Percentiles rank a stretch among this genome's conserved stretches.
phyloP scores from a whole-genome alignment of 768 basidiomycete genomes.

The Hydnum rufescens region DNA sequence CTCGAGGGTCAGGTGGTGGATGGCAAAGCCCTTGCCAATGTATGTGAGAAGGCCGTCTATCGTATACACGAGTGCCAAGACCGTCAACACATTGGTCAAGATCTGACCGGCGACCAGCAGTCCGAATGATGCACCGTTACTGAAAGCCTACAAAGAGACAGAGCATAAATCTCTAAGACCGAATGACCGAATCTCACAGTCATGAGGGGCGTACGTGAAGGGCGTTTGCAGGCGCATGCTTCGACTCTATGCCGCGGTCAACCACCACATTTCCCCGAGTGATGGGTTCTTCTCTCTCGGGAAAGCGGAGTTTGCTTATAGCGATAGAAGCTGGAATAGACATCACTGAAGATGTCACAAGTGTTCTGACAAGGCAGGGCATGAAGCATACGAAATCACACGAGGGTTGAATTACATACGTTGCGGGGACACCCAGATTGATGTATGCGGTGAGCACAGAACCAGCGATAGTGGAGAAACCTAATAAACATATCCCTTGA shows the following conservation, averaged over 20 bases:
- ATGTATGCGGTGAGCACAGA: constrained; percentile 79
- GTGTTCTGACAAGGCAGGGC: constrained; percentile 23
- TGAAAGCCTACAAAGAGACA: too few species aligned
- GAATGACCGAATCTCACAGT: too few species aligned
- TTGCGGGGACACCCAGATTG: constrained; percentile 23
- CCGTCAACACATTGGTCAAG: constrained; percentile 66
- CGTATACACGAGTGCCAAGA: constrained; percentile 60
- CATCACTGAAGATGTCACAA: constrained; percentile 83
- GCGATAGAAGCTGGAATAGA: constrained; percentile 88
- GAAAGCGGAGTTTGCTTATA: constrained; percentile 72
- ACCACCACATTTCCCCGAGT: constrained; percentile 66
- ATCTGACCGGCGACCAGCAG: constrained; percentile 75
- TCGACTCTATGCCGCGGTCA: constrained; percentile 45
- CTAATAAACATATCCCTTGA: constrained; percentile 16
- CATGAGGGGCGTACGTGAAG: too few species aligned
- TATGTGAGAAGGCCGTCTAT: constrained; percentile 77
- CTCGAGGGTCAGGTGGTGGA: constrained; percentile 63
- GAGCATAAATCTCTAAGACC: too few species aligned
- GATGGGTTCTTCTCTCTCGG: constrained; percentile 69
- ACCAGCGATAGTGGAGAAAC: constrained; percentile 84
- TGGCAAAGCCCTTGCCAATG: constrained; percentile 74
- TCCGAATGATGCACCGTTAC: constrained; percentile 68
- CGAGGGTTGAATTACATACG: constrained; percentile 20
- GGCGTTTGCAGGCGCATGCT: constrained; percentile 42
- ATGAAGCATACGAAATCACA: background rate